These are phyloP conservation scores for Pseudoperonospora humuli DNA, from an alignment of 352 stramenopile species.

Conservation along the genomic window DNA sequence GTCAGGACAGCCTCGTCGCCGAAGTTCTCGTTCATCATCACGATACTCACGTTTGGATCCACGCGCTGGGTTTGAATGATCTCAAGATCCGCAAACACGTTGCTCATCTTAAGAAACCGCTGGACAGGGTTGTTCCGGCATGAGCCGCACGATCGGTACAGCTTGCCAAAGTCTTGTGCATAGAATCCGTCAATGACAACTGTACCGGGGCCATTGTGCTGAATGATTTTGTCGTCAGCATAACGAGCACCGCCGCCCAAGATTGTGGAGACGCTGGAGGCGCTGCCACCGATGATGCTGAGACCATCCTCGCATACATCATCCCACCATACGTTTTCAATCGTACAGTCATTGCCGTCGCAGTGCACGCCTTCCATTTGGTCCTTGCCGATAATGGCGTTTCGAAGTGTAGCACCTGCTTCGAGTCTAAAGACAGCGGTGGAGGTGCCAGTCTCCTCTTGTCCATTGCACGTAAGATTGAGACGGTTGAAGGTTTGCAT, in stretches of 20 bases:
- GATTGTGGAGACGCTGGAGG: slow-evolving; percentile 25
- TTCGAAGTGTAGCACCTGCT: slow-evolving; percentile 36
- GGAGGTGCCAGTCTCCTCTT: slow-evolving; percentile 20
- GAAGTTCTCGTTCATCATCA: slow-evolving; percentile 42
- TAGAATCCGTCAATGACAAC: slow-evolving; percentile 22
- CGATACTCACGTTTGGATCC: too few relatives aligned
- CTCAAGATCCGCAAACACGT: slow-evolving; percentile 25
- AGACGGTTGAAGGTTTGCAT: slow-evolving; percentile 26
- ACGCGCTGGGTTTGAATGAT: too few relatives aligned
- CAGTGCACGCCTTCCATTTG: slow-evolving; percentile 12
- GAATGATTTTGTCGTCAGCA: slow-evolving; percentile 47
- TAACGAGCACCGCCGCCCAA: slow-evolving; percentile 34
- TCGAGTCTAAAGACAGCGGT: slow-evolving; percentile 41
- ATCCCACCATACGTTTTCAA: slow-evolving; percentile 22
- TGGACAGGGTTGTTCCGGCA: slow-evolving; percentile 30
- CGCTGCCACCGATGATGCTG: slow-evolving; percentile 31
- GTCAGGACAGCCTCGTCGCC: slow-evolving; percentile 25
- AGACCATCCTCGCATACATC: slow-evolving; percentile 31
- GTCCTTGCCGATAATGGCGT: slow-evolving; percentile 50
- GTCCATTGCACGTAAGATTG: slow-evolving; percentile 31
- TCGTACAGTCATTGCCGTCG: slow-evolving; percentile 15
- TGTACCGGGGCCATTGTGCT: slow-evolving; percentile 31
- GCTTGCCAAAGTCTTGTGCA: slow-evolving; percentile 13
- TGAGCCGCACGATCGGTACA: slow-evolving; percentile 17
- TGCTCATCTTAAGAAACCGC: slow-evolving; percentile 23